A percentile compares a stretch with the other conserved stretches of the same genome.
Conservation (phyloP, 1,284 basidiomycete species). For the Boletus hoseneyae region DNA sequence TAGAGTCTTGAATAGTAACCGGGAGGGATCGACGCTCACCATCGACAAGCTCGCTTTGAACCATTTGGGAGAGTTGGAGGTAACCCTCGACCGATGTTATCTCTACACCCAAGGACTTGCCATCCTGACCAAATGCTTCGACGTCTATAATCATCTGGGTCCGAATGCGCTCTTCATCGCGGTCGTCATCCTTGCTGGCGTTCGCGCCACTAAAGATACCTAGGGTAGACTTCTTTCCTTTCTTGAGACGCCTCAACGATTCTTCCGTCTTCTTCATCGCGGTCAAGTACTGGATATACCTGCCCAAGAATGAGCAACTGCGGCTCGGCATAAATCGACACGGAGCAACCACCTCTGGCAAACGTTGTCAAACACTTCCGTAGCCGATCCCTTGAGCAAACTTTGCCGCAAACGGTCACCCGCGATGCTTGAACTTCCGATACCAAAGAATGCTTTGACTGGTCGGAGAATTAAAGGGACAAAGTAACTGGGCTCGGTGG, state of each 20-base stretch:
- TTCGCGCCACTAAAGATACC: conserved; percentile 65
- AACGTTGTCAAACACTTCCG: conserved; percentile 72
- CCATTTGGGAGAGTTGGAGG: conserved; percentile 56
- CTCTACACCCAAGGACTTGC: conserved; percentile 64
- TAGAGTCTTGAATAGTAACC: neutral
- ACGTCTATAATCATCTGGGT: conserved; percentile 87
- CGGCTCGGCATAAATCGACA: neutral
- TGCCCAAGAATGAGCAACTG: conserved; percentile 27
- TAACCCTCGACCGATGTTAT: conserved; percentile 54
- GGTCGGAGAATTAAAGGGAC: conserved; percentile 79
- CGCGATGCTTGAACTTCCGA: conserved; percentile 50
- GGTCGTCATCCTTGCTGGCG: conserved; percentile 54
- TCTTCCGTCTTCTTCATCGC: conserved; percentile 91
- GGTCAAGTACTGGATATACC: conserved; percentile 68
- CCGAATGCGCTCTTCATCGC: conserved; percentile 79
- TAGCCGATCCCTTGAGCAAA: conserved; percentile 53
- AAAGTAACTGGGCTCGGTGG: conserved; percentile 82
- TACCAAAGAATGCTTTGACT: conserved; percentile 73
- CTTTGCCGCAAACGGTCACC: conserved; percentile 56
- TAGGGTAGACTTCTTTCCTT: conserved; percentile 77
- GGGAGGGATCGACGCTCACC: conserved; percentile 13
- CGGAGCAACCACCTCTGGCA: conserved; percentile 52
- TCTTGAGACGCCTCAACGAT: conserved; percentile 79
- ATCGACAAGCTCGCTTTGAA: conserved; percentile 44
- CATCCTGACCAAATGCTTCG: conserved; percentile 77